Evolutionary conservation across 2,329 filamentous ascomycete genomes (phyloP).

Genomic region (Lachnellula hyalina): DNA sequence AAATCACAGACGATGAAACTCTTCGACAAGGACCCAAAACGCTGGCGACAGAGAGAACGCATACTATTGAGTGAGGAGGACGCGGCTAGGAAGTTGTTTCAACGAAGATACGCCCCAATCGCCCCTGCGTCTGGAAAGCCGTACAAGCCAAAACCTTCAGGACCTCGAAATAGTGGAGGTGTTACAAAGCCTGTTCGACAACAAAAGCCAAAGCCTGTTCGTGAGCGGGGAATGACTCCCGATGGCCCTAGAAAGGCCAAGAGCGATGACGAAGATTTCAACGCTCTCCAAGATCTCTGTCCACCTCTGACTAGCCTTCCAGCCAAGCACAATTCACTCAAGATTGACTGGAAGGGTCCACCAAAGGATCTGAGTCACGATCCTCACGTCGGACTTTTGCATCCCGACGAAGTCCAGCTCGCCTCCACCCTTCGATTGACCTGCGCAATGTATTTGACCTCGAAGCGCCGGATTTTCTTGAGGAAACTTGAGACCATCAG

Average conservation of each 20-base stretch:
- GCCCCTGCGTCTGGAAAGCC: conserved; percentile 22
- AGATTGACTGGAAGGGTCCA: conserved; percentile 82
- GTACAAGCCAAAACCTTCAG: conserved; percentile 5
- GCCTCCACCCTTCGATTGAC: conserved; percentile 77
- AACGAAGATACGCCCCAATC: conserved; percentile 23
- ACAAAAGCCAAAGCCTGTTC: conserved; percentile 4
- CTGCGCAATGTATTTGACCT: conserved; percentile 83
- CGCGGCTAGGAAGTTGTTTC: conserved; percentile 10
- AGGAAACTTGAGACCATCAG: conserved; percentile 62
- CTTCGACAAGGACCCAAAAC: conserved; percentile 23
- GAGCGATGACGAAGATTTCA: conserved; percentile 78
- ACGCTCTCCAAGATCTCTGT: conserved; percentile 64
- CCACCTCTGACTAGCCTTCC: conserved; percentile 64
- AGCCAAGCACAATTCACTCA: conserved; percentile 62
- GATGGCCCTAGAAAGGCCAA: conserved; percentile 48
- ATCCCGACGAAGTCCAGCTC: conserved; percentile 70
- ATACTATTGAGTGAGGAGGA: conserved; percentile 26
- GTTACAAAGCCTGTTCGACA: conserved; percentile 5
- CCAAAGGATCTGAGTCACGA: conserved; percentile 72
- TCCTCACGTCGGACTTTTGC: conserved; percentile 63
- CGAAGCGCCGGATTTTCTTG: conserved; percentile 87
- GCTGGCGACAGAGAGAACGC: conserved; percentile 26
- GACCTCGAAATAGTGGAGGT: background rate
- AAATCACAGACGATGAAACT: conserved; percentile 43
- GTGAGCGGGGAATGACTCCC: conserved; percentile 23